Percentiles rank a stretch among this genome's conserved stretches.
These are phyloP conservation scores for Rhizophagus prolifer DNA, from an alignment of 192 early-diverging fungal species.

Conservation along the genomic window DNA sequence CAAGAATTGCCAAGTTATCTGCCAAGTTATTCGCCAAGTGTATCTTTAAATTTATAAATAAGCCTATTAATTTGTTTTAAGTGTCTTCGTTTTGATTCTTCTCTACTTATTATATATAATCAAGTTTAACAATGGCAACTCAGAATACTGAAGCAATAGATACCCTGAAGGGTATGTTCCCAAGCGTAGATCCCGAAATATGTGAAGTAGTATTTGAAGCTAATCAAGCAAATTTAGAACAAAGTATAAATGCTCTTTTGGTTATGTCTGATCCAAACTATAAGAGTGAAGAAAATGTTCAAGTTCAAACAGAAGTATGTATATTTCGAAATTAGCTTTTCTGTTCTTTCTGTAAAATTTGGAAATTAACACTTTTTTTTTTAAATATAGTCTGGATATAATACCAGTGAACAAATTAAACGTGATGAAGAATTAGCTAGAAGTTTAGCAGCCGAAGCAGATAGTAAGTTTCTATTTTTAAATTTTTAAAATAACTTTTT, in stretches of 20 bases:
- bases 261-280: slow-evolving; percentile 58
- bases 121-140: slow-evolving; percentile 7
- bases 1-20: too few relatives aligned
- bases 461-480: slow-evolving; percentile 34
- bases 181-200: slow-evolving; percentile 49
- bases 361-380: not conserved
- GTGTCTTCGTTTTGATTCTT: too few relatives aligned
- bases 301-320: slow-evolving; percentile 19
- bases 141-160: slow-evolving; percentile 34
- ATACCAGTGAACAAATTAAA: slow-evolving; percentile 51
- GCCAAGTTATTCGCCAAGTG: too few relatives aligned
- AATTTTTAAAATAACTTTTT: slow-evolving; percentile 20
- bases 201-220: slow-evolving; percentile 51
- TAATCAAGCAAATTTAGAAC: slow-evolving; percentile 47
- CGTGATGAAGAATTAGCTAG: slow-evolving; percentile 57
- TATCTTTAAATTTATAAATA: too few relatives aligned
- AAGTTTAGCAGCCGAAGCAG: slow-evolving; percentile 49
- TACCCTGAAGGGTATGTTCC: slow-evolving; percentile 55
- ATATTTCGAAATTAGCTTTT: not conserved
- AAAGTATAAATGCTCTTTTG: slow-evolving; percentile 50
- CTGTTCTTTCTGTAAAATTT: not conserved
- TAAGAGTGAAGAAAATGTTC: slow-evolving; percentile 35
- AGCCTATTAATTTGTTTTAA: too few relatives aligned
- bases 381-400: slow-evolving; percentile 28
- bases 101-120: too few relatives aligned